Conservation (phyloP, 345 rosid species). For the Camelina hispida region DNA sequence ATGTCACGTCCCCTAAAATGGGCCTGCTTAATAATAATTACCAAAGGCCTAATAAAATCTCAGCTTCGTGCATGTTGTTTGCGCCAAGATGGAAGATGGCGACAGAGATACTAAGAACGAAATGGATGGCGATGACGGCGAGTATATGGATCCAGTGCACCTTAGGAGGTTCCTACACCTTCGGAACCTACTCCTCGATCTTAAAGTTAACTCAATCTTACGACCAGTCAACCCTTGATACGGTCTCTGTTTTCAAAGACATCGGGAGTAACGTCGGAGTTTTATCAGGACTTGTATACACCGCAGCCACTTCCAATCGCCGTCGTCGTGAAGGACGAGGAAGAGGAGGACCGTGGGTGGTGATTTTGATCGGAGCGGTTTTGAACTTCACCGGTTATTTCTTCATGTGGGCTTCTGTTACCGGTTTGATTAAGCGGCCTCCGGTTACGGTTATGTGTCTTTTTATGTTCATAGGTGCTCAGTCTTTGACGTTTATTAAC, state of each 20-base stretch:
- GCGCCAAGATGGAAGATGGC: constrained; percentile 35
- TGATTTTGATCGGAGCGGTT: constrained; percentile 57
- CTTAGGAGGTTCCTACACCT: constrained; percentile 69
- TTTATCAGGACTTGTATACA: constrained; percentile 65
- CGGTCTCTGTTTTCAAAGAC: constrained; percentile 75
- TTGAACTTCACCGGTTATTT: constrained; percentile 67
- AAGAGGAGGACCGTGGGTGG: constrained; percentile 66
- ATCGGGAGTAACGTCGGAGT: constrained; percentile 66
- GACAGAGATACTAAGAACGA: constrained; percentile 41
- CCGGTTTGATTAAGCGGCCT: constrained; percentile 52
- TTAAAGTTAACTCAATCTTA: constrained; percentile 69
- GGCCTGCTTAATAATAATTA: not conserved
- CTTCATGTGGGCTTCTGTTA: constrained; percentile 68
- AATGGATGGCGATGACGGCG: constrained; percentile 66
- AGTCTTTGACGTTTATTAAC: constrained; percentile 51
- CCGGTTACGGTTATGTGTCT: constrained; percentile 58
- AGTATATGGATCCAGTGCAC: constrained; percentile 82
- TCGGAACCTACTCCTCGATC: constrained; percentile 65
- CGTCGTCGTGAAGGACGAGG: constrained; percentile 17
- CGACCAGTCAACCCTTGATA: constrained; percentile 78
- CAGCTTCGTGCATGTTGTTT: constrained; percentile 5
- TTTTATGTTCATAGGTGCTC: constrained; percentile 51
- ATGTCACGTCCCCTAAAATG: not conserved
- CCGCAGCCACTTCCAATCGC: constrained; percentile 39
- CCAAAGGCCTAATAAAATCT: not conserved